phyloP scores from a whole-genome alignment of 257 asterid genomes.

The Apocynum venetum region DNA sequence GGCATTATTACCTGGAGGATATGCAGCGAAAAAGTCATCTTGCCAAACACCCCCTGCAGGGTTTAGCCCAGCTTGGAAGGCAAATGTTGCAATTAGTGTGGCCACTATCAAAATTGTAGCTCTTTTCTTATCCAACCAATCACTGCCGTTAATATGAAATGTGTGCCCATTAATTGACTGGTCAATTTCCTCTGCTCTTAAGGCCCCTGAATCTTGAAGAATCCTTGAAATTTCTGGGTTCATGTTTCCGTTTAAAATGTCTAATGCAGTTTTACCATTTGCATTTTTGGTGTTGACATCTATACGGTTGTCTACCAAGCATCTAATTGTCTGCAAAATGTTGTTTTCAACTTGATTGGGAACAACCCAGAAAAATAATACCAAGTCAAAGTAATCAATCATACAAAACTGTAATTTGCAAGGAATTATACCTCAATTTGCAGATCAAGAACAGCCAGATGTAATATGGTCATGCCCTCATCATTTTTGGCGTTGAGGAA shows the following conservation, averaged over 20 bases:
- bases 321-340: slow-evolving; percentile 15
- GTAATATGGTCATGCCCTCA: slow-evolving; percentile 37
- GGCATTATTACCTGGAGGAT: too few relatives aligned
- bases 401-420: too few relatives aligned
- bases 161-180: too few relatives aligned
- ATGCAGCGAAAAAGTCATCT: background rate
- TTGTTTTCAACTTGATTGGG: background rate
- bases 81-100: slow-evolving; percentile 12
- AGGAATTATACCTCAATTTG: slow-evolving; percentile 8
- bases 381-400: too few relatives aligned
- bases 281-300: slow-evolving; percentile 13
- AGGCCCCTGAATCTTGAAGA: background rate
- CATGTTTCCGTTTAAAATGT: background rate
- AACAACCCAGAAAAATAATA: too few relatives aligned
- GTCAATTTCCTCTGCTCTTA: background rate
- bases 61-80: slow-evolving; percentile 25
- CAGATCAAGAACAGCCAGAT: slow-evolving; percentile 22
- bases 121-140: slow-evolving; percentile 13
- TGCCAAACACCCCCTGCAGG: slow-evolving; percentile 29
- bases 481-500: slow-evolving; percentile 23
- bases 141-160: too few relatives aligned
- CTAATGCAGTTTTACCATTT: slow-evolving; percentile 10
- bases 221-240: background rate
- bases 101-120: slow-evolving; percentile 15
- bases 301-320: background rate